phyloP scores from a whole-genome alignment of 2,329 filamentous ascomycete species.

The Alternaria viburni region DNA sequence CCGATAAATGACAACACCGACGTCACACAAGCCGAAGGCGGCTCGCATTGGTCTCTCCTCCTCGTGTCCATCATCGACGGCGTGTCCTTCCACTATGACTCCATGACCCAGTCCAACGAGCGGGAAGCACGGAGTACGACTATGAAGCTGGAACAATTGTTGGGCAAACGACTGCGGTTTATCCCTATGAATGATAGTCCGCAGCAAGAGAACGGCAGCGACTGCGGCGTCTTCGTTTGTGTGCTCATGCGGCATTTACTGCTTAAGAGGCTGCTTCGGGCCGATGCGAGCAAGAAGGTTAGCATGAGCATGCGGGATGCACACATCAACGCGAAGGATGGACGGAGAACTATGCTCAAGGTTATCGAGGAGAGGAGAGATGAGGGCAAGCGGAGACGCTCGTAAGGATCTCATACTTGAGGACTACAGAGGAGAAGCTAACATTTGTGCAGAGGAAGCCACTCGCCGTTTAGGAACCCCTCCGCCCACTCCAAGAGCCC shows the following conservation, averaged over 20 bases:
- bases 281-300: slow-evolving; percentile 82
- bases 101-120: slow-evolving; percentile 76
- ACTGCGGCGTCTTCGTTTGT: slow-evolving; percentile 96
- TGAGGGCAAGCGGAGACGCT: slow-evolving; percentile 83
- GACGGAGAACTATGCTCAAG: slow-evolving; percentile 87
- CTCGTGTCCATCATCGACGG: slow-evolving; percentile 88
- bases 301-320: slow-evolving; percentile 92
- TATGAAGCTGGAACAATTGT: slow-evolving; percentile 70
- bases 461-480: slow-evolving; percentile 41
- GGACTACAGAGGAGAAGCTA: background rate
- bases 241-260: slow-evolving; percentile 94
- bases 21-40: slow-evolving; percentile 83
- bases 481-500: slow-evolving; percentile 44
- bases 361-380: slow-evolving; percentile 87
- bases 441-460: slow-evolving; percentile 34
- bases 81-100: slow-evolving; percentile 97
- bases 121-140: slow-evolving; percentile 74
- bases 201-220: slow-evolving; percentile 88
- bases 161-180: slow-evolving; percentile 73
- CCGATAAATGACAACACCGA: slow-evolving; percentile 90
- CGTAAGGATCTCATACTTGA: slow-evolving; percentile 62
- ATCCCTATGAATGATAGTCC: slow-evolving; percentile 84
- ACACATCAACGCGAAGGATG: slow-evolving; percentile 78
- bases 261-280: slow-evolving; percentile 78
- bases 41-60: slow-evolving; percentile 92